Evolutionary conservation across 139 green algal genomes (phyloP).

Genomic region (Volvox africanus): DNA sequence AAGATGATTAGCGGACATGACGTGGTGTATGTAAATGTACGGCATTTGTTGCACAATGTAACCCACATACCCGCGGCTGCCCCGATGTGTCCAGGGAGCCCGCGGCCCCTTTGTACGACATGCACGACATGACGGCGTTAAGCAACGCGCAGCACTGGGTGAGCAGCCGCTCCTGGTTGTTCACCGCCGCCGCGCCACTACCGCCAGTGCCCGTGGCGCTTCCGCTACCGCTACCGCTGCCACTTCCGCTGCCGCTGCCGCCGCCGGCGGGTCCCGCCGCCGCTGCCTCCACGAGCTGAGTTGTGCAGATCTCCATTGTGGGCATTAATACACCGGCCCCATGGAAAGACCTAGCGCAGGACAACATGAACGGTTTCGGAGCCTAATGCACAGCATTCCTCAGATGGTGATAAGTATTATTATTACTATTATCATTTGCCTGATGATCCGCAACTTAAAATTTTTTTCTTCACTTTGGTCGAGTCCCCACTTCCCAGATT

Average conservation of each 20-base stretch:
- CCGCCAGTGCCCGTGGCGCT: neutral
- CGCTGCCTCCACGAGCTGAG: conserved; percentile 64
- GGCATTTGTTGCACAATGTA: too few species aligned
- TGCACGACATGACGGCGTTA: conserved; percentile 43
- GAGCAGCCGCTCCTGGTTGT: conserved; percentile 40
- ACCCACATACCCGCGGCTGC: neutral
- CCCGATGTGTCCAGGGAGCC: conserved; percentile 25
- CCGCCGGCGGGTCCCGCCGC: neutral
- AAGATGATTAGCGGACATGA: too few species aligned
- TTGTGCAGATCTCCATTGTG: conserved; percentile 72
- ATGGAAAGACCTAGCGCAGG: conserved; percentile 75
- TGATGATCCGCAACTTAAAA: too few species aligned
- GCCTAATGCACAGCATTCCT: too few species aligned
- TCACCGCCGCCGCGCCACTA: neutral
- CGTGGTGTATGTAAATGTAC: too few species aligned
- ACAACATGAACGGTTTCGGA: too few species aligned
- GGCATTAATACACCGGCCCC: conserved; percentile 71
- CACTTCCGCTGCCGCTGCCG: neutral
- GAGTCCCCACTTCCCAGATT: too few species aligned
- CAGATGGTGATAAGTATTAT: too few species aligned
- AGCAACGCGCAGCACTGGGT: conserved; percentile 33
- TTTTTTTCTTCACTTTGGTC: too few species aligned
- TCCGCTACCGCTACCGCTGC: neutral
- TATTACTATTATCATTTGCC: too few species aligned
- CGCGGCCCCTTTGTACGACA: conserved; percentile 40